A percentile compares a stretch with the other conserved stretches of the same genome.
Evolutionary conservation across 169 alveolate species (phyloP).

Genomic region (Sarcocystis neurona): DNA sequence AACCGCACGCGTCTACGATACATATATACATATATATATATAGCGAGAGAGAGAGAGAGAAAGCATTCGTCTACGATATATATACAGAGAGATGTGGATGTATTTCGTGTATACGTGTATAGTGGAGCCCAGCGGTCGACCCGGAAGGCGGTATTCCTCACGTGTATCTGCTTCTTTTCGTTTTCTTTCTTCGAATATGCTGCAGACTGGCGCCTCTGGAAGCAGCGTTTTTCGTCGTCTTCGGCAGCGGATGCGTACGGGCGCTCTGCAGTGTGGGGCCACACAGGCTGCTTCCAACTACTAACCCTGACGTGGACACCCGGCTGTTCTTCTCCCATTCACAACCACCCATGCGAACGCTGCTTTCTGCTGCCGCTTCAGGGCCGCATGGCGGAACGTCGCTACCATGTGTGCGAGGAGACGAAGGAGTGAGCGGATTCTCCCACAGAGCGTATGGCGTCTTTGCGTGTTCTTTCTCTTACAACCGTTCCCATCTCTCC

Average conservation of each 20-base stretch:
- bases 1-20: no score
- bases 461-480: neutral
- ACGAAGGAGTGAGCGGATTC: neutral
- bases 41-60: no score
- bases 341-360: slow-evolving; percentile 65
- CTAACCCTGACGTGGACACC: slow-evolving; percentile 62
- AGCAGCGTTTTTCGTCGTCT: slow-evolving; percentile 23
- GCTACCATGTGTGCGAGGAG: slow-evolving; percentile 45
- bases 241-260: neutral
- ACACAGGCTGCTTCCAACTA: slow-evolving; percentile 32
- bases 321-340: slow-evolving; percentile 38
- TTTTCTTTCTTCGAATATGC: neutral
- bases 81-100: no score
- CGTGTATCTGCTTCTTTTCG: neutral
- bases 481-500: neutral
- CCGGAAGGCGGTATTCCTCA: no score
- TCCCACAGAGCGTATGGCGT: neutral
- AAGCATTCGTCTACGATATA: no score
- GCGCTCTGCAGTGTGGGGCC: slow-evolving; percentile 43
- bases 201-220: slow-evolving; percentile 29
- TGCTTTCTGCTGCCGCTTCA: slow-evolving; percentile 59
- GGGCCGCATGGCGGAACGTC: slow-evolving; percentile 42
- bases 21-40: no score
- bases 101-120: no score
- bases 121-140: no score